Evolutionary conservation across 495 filamentous ascomycete genomes (phyloP).

Genomic region (Penicillium fimorum): DNA sequence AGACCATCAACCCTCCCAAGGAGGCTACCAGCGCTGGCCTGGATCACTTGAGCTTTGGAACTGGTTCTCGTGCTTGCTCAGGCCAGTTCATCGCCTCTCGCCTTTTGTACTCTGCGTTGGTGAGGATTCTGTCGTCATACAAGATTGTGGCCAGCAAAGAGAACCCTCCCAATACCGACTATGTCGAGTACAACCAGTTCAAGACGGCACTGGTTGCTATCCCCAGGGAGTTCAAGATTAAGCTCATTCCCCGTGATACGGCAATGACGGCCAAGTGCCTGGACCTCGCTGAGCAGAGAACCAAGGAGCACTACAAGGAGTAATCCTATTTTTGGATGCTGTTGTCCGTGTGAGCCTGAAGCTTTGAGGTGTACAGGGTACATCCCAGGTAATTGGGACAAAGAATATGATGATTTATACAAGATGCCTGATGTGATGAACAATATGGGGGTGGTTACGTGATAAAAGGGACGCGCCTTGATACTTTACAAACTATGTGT

Average conservation of each 20-base stretch:
- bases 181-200: conserved; percentile 57
- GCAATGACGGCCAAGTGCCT: conserved; percentile 32
- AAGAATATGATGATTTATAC: neutral
- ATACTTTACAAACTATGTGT: neutral
- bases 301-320: conserved; percentile 45
- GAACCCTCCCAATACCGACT: conserved; percentile 54
- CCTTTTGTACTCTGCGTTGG: conserved; percentile 49
- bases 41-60: conserved; percentile 52
- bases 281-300: conserved; percentile 36
- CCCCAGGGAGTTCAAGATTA: conserved; percentile 52
- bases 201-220: conserved; percentile 56
- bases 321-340: conserved; percentile 7
- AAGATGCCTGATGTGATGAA: neutral
- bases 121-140: conserved; percentile 49
- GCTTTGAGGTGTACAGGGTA: neutral
- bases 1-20: conserved; percentile 31
- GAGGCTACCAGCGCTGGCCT: conserved; percentile 40
- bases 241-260: conserved; percentile 46
- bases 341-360: neutral
- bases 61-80: conserved; percentile 53
- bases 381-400: neutral
- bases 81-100: conserved; percentile 51
- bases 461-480: neutral
- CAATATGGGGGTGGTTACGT: neutral
- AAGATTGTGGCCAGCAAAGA: conserved; percentile 50